Percentiles rank a stretch among this genome's conserved stretches.
Evolutionary conservation across 2,329 filamentous ascomycete species (phyloP).

Genomic region (Sporothrix variecibatus): DNA sequence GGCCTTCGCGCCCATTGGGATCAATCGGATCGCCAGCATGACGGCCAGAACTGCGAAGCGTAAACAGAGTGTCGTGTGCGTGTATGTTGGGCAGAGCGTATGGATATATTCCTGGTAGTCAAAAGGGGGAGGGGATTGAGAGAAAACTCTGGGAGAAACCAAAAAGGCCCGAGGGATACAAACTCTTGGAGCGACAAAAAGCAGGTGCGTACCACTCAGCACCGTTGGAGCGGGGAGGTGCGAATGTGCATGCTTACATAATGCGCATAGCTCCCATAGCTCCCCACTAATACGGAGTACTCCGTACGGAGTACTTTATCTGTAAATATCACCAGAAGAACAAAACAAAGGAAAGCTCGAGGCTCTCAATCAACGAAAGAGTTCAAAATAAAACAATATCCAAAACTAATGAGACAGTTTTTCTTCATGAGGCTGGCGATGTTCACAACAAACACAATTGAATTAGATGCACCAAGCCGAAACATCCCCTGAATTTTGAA

Average conservation of each 20-base stretch:
- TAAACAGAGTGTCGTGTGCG: neutral
- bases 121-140: neutral
- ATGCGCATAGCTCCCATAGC: neutral
- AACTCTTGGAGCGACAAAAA: neutral
- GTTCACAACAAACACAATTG: neutral
- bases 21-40: conserved; percentile 9
- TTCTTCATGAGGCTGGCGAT: neutral
- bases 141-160: neutral
- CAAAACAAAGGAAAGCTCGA: neutral
- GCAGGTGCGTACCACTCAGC: conserved; percentile 16
- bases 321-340: neutral
- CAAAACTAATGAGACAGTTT: neutral
- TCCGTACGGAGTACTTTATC: no score
- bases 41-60: neutral
- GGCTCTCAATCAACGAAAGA: neutral
- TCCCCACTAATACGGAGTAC: neutral
- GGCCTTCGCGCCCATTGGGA: neutral
- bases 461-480: conserved; percentile 13
- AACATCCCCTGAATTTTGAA: conserved; percentile 21
- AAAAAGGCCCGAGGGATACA: neutral
- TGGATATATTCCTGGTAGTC: neutral
- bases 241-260: neutral
- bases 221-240: neutral
- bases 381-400: neutral
- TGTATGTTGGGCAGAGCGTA: neutral